Base-by-base conservation (phyloP, 1,139 yeast species). In the Meyerozyma guilliermondii region DNA sequence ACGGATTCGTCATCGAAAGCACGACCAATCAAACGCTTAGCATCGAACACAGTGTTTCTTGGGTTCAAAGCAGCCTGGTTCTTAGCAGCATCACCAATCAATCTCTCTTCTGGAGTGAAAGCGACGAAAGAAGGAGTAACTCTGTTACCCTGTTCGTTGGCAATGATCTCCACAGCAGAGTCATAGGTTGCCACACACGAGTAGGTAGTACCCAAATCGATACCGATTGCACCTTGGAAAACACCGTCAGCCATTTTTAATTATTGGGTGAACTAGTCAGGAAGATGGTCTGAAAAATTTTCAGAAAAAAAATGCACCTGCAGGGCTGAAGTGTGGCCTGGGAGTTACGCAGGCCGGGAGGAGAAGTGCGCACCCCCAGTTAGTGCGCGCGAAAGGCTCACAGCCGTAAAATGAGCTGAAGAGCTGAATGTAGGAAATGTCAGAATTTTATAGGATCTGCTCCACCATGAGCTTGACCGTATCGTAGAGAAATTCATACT, bases 171-270 rank as follows among this genome's bases (percentile, higher is more conserved):
- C 45, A 73, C 92, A 71, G 85, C 89, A 78, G 81, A 86, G 77
- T 79, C 95, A 78, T 79, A 87, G 76, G 88, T 87, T 65, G 97
- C 97, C 59, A 89, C 98, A 85, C 97, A 89, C 54, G 97, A 89
- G 87, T 91, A 87, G 59, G 96, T 87, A 65, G 97, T 89, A 83
- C 98, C 98, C 78, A 88, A 85, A 85, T 88, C 96, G 88, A 91
- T 91, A 80, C 98, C 98, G 79, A 91, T 89, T 78, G 98, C 98
- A 83, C 96, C 96, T 83, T 91, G 95, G 87, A 87, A 91, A 80
- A 91, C 95, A 86, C 96, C 96, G 83, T 91, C 97, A 83, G 91
- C 87, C 91, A 84, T 84, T 71, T 71, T 79, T 8, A 36, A 27
- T 11, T 24, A 16, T 36, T 36, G 17, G 23, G 24, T 20, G 36